A percentile compares a stretch with the other conserved stretches of the same genome.
Evolutionary conservation across 192 early-diverging fungal genomes (phyloP).

Genomic region (Gryganskiella cystojenkinii): DNA sequence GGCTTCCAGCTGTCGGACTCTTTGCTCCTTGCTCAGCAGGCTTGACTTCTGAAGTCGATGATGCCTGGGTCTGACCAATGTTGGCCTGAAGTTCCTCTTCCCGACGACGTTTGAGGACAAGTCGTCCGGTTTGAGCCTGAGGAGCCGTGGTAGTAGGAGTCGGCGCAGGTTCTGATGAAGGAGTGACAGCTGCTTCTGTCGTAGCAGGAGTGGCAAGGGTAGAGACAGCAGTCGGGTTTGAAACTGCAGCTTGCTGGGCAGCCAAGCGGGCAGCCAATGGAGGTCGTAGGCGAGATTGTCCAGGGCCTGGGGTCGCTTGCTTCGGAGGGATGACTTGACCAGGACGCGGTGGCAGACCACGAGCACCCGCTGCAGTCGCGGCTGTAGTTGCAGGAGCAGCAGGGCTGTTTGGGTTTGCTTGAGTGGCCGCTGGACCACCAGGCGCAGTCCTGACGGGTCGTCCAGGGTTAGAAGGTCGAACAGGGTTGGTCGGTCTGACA

Average conservation of each 20-base stretch:
- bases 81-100: conserved; percentile 29
- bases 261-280: conserved; percentile 29
- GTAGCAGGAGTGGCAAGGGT: neutral
- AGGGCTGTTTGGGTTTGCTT: too few relatives aligned
- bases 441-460: neutral
- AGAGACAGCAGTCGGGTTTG: neutral
- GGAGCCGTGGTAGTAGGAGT: neutral
- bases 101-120: conserved; percentile 37
- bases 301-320: conserved; percentile 8
- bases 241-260: conserved; percentile 2
- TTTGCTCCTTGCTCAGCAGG: conserved; percentile 17
- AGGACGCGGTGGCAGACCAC: conserved; percentile 30
- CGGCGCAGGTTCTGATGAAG: neutral
- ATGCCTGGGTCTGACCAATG: conserved; percentile 8
- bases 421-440: neutral
- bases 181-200: neutral
- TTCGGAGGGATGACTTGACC: neutral
- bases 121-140: conserved; percentile 1
- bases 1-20: conserved; percentile 24
- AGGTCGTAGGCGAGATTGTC: conserved; percentile 37
- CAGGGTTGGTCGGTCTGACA: conserved; percentile 4
- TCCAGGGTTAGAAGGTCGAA: neutral
- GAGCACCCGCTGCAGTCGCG: conserved; percentile 6
- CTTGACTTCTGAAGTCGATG: neutral
- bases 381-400: neutral